A percentile compares a stretch with the other conserved stretches of the same genome.
Conservation (phyloP, 495 filamentous ascomycete genomes). For the Acidiella bohemica region DNA sequence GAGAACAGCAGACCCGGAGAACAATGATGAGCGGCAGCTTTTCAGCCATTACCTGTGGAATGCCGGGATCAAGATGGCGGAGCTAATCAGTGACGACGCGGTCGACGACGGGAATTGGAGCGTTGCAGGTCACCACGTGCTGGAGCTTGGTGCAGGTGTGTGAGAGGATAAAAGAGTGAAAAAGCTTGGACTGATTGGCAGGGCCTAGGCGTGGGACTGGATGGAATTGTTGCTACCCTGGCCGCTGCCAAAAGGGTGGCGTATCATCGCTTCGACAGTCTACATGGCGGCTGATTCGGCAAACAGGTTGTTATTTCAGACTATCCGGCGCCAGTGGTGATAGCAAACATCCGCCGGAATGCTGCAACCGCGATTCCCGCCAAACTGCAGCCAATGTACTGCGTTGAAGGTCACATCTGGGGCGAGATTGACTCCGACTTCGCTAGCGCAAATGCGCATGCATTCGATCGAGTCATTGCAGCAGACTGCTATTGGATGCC, state of each 20-base stretch:
- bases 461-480: conserved; percentile 57
- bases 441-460: conserved; percentile 34
- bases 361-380: conserved; percentile 38
- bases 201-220: conserved; percentile 54
- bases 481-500: conserved; percentile 85
- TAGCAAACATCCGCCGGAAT: conserved; percentile 49
- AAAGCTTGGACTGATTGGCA: neutral
- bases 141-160: conserved; percentile 51
- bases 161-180: neutral
- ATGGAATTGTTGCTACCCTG: conserved; percentile 52
- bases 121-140: conserved; percentile 37
- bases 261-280: too few relatives aligned
- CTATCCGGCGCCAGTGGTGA: conserved; percentile 53
- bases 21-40: conserved; percentile 44
- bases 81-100: conserved; percentile 42
- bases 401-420: conserved; percentile 60
- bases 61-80: conserved; percentile 56
- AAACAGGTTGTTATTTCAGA: conserved; percentile 41
- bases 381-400: conserved; percentile 21
- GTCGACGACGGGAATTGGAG: conserved; percentile 32
- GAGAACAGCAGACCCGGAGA: conserved; percentile 40
- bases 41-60: conserved; percentile 87
- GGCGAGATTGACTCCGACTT: conserved; percentile 44
- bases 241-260: conserved; percentile 48
- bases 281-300: too few relatives aligned